Base-by-base conservation (phyloP, 495 filamentous ascomycete species). In the Talaromyces adpressus region DNA sequence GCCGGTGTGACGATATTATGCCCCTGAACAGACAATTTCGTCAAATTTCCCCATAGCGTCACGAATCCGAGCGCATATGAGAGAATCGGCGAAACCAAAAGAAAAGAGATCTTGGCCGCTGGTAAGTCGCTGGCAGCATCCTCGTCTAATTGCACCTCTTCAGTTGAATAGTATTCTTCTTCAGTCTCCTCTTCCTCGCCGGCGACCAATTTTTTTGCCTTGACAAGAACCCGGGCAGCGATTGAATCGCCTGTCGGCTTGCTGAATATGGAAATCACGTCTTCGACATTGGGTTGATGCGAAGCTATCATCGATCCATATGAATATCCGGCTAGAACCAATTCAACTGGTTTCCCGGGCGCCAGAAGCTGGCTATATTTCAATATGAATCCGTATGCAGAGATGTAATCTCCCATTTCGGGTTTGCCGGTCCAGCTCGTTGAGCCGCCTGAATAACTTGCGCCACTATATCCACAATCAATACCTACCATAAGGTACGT, bases 351-450 rank as follows among this genome's bases (percentile, higher is more conserved):
- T 27, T 52, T 62, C 2, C 59, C 34, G 0, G 63, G 58, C 0
- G 62, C 29, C 56, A 83, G 36, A 23, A 62, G 71, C 57, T 88
- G 80, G 30, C 91, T 68, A 72, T 91, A 96, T 67, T 89, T 77
- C 30, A 87, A 73, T 71, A 94, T 81, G 69, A 94, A 93, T 4
- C 87, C 91, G 60, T 85, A 84, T 54, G 96, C 81, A 23, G 91
- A 89, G 39, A 84, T 80, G 73, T 95, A 97, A 69, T 98, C 94
- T 6, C 80, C 82, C 51, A 87, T 73, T 71, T 98, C 94, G 0
- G 90, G 81, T 67, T 85, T 90, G 8, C 84, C 88, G 11, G 89
- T 91, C 92, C 93, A 98, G 56, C 87, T 90, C 1, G 93, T 96
- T 25, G 81, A 81, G 14, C 91, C 92, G 49, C 84, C 81, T 0